phyloP scores from a whole-genome alignment of 2,329 filamentous ascomycete species.

The Trichoderma sp. region DNA sequence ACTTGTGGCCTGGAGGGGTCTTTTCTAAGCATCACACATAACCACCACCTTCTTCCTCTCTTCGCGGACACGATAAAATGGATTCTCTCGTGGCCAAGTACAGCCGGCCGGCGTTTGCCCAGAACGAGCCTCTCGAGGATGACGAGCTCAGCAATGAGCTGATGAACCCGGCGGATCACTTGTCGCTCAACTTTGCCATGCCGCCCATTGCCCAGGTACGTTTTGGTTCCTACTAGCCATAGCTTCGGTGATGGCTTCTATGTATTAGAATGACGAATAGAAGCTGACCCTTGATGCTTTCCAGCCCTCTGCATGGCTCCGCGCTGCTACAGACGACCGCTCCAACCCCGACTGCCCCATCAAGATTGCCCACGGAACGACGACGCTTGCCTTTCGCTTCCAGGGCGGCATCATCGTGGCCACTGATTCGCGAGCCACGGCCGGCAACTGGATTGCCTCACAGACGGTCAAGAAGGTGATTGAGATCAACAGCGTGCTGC shows the following conservation, averaged over 20 bases:
- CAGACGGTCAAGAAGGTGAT: slow-evolving; percentile 99
- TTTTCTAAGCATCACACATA: neutral
- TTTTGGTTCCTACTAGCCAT: slow-evolving; percentile 20
- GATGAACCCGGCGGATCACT: slow-evolving; percentile 67
- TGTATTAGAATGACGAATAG: neutral
- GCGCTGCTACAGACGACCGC: slow-evolving; percentile 94
- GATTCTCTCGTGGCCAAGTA: slow-evolving; percentile 91
- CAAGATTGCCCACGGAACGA: slow-evolving; percentile 99
- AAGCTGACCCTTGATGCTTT: neutral
- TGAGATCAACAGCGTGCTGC: slow-evolving; percentile 89
- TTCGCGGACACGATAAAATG: slow-evolving; percentile 52
- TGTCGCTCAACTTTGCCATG: slow-evolving; percentile 92
- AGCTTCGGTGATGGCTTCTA: neutral
- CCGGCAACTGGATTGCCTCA: slow-evolving; percentile 98
- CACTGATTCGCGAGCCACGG: slow-evolving; percentile 94
- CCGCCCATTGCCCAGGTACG: slow-evolving; percentile 86
- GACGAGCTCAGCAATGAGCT: slow-evolving; percentile 69
- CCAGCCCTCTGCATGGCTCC: slow-evolving; percentile 89
- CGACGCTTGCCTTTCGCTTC: slow-evolving; percentile 96
- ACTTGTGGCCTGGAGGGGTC: neutral
- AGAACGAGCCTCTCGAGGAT: slow-evolving; percentile 67
- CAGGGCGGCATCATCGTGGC: slow-evolving; percentile 97
- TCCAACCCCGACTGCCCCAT: slow-evolving; percentile 96
- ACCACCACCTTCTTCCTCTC: neutral
- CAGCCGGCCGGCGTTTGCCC: slow-evolving; percentile 71